Evolutionary conservation across 2,329 filamentous ascomycete genomes (phyloP).

Genomic region (Arthroderma sp.): DNA sequence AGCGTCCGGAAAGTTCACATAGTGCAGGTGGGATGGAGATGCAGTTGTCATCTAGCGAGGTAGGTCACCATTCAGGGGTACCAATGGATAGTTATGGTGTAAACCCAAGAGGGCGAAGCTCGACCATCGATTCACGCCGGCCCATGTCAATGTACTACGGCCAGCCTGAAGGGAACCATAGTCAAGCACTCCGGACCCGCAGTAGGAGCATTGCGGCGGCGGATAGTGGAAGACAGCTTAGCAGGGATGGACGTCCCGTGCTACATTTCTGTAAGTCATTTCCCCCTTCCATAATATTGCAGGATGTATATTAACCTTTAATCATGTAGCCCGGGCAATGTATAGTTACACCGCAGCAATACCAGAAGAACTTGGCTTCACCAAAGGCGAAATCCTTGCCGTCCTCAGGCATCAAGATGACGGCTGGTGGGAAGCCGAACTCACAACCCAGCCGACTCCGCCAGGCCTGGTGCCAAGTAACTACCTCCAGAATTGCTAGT

Average conservation of each 20-base stretch:
- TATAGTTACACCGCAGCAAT: slow-evolving; percentile 93
- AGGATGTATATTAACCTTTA: slow-evolving; percentile 1
- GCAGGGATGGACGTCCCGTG: slow-evolving; percentile 72
- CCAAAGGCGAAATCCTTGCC: slow-evolving; percentile 81
- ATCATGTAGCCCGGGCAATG: slow-evolving; percentile 64
- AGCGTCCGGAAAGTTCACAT: slow-evolving; percentile 32
- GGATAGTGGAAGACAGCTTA: slow-evolving; percentile 56
- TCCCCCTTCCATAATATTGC: slow-evolving; percentile 1
- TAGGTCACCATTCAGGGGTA: slow-evolving; percentile 42
- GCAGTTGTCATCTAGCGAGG: slow-evolving; percentile 45
- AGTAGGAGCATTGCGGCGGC: slow-evolving; percentile 82
- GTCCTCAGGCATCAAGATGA: slow-evolving; percentile 88
- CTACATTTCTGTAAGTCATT: slow-evolving; percentile 75
- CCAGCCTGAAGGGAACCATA: slow-evolving; percentile 17
- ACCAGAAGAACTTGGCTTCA: slow-evolving; percentile 83
- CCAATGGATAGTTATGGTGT: slow-evolving; percentile 21
- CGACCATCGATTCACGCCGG: slow-evolving; percentile 41
- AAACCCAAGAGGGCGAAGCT: slow-evolving; percentile 18
- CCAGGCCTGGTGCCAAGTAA: slow-evolving; percentile 53
- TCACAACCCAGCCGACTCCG: slow-evolving; percentile 44
- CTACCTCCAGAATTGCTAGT: slow-evolving; percentile 47
- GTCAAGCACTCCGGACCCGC: slow-evolving; percentile 41
- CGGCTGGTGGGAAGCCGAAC: slow-evolving; percentile 98
- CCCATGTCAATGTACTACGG: slow-evolving; percentile 40
- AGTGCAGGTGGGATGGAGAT: slow-evolving; percentile 47